Conservation (phyloP, 805 yeast genomes). For the Teunomyces atbi region DNA sequence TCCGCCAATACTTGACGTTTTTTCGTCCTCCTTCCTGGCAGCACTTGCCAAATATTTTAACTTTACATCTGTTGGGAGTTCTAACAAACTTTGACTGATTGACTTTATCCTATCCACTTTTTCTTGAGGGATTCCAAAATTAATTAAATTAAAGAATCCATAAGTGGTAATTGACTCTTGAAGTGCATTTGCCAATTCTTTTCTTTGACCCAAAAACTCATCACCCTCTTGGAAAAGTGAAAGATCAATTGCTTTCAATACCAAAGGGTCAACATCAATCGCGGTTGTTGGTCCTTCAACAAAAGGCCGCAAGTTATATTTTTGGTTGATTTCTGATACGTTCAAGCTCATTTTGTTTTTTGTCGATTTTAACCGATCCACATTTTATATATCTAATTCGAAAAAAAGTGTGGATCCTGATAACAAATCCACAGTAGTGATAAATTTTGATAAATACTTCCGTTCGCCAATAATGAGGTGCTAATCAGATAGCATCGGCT, state of each 20-base stretch:
- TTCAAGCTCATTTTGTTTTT: neutral
- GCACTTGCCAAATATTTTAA: slow-evolving; percentile 11
- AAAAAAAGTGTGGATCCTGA: neutral
- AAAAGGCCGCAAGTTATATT: slow-evolving; percentile 12
- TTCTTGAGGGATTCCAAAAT: slow-evolving; percentile 9
- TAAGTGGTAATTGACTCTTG: slow-evolving; percentile 10
- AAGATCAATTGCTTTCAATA: slow-evolving; percentile 9
- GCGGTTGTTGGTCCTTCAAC: slow-evolving; percentile 8
- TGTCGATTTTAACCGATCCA: neutral
- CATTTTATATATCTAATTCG: neutral
- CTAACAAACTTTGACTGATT: slow-evolving; percentile 10
- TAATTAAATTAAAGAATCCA: slow-evolving; percentile 10
- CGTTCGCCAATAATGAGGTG: neutral
- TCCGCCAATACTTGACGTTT: slow-evolving; percentile 31
- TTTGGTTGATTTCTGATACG: slow-evolving; percentile 6
- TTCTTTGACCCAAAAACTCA: slow-evolving; percentile 4
- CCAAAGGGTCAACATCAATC: slow-evolving; percentile 4
- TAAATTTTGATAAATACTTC: neutral
- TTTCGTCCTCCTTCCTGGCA: slow-evolving; percentile 10
- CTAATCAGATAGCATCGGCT: too few relatives aligned
- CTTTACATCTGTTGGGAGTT: slow-evolving; percentile 9
- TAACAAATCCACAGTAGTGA: too few relatives aligned
- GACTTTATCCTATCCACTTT: slow-evolving; percentile 7
- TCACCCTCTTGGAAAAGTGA: slow-evolving; percentile 8
- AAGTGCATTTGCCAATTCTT: slow-evolving; percentile 8